These are phyloP conservation scores for Colletotrichum godetiae DNA, from an alignment of 2,329 filamentous ascomycete genomes.

Conservation along the genomic window DNA sequence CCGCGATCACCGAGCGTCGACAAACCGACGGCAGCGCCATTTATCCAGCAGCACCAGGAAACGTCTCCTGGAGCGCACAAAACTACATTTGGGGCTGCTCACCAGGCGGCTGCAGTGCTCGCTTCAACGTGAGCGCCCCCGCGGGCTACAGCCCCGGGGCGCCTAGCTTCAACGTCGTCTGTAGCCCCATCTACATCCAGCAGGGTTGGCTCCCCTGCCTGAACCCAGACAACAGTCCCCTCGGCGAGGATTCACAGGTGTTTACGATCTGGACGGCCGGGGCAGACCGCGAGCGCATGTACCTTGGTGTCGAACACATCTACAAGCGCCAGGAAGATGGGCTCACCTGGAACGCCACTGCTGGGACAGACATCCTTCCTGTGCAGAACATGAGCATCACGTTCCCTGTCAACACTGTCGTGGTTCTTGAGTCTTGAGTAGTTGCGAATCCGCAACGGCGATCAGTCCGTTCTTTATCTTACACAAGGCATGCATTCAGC, in stretches of 20 bases:
- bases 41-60: not conserved
- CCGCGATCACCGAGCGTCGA: not conserved
- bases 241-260: slow-evolving; percentile 33
- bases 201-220: slow-evolving; percentile 39
- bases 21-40: not conserved
- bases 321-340: slow-evolving; percentile 25
- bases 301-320: slow-evolving; percentile 40
- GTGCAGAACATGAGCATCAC: not conserved
- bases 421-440: not conserved
- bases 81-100: slow-evolving; percentile 38
- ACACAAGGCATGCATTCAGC: not conserved
- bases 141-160: slow-evolving; percentile 39
- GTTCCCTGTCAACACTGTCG: not conserved
- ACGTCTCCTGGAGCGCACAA: not conserved
- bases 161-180: slow-evolving; percentile 42
- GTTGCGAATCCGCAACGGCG: not conserved
- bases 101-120: slow-evolving; percentile 40
- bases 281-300: slow-evolving; percentile 34
- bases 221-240: slow-evolving; percentile 21
- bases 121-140: slow-evolving; percentile 39
- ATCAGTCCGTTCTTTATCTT: not conserved
- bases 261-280: slow-evolving; percentile 39
- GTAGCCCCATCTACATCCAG: slow-evolving; percentile 41
- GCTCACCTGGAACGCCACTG: slow-evolving; percentile 4
- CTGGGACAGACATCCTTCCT: not conserved